Percentiles rank a stretch among this genome's conserved stretches.
Evolutionary conservation across 768 basidiomycete species (phyloP).

Genomic region (Lactarius psammicola): DNA sequence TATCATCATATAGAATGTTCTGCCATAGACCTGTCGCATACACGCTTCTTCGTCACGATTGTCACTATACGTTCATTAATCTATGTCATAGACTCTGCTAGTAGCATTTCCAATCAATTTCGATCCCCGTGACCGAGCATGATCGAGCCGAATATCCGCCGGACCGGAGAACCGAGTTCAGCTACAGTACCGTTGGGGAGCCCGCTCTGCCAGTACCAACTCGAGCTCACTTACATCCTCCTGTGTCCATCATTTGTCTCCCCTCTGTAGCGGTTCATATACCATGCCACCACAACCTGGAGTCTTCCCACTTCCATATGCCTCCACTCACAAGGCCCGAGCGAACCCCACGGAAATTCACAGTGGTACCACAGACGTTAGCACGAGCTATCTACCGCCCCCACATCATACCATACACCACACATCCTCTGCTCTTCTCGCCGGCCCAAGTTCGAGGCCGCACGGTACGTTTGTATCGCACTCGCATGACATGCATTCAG

Average conservation of each 20-base stretch:
- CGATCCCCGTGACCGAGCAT: not conserved
- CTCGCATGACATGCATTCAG: not conserved
- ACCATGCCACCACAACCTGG: slow-evolving; percentile 69
- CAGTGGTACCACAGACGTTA: slow-evolving; percentile 34
- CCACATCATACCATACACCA: slow-evolving; percentile 42
- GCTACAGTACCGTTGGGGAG: not conserved
- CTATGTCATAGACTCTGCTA: no score
- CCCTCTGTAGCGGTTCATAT: not conserved
- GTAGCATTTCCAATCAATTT: no score
- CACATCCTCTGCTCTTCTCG: slow-evolving; percentile 47
- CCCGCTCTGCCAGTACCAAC: slow-evolving; percentile 1
- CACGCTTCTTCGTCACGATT: not conserved
- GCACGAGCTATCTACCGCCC: slow-evolving; percentile 39
- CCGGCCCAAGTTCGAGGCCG: slow-evolving; percentile 20
- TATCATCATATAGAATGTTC: slow-evolving; percentile 17
- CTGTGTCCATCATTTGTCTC: not conserved
- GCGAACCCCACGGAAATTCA: slow-evolving; percentile 31
- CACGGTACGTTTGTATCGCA: slow-evolving; percentile 15
- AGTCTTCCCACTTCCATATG: slow-evolving; percentile 60
- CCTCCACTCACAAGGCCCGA: slow-evolving; percentile 46
- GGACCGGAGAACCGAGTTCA: slow-evolving; percentile 8
- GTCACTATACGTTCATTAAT: not conserved
- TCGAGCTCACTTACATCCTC: not conserved
- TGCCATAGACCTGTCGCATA: slow-evolving; percentile 9
- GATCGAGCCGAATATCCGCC: not conserved